Evolutionary conservation across 192 early-diverging fungal species (phyloP).

Genomic region (Backusella circina): DNA sequence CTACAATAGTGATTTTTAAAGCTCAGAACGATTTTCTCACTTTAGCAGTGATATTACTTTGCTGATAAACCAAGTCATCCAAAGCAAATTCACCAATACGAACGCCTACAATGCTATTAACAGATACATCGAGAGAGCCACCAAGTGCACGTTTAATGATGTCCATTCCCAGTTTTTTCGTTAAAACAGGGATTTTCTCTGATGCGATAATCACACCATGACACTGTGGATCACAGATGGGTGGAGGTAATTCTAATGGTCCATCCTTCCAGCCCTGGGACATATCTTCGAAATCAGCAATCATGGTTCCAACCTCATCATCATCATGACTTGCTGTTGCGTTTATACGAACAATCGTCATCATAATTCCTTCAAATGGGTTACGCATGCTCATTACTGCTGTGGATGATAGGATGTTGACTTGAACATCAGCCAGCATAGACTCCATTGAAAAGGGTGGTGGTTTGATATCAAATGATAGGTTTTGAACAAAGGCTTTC

Average conservation of each 20-base stretch:
- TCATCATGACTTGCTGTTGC: constrained; percentile 22
- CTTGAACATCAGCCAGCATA: constrained; percentile 20
- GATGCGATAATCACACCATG: constrained; percentile 5
- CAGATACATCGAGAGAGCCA: constrained; percentile 40
- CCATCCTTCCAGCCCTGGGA: constrained; percentile 23
- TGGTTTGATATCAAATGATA: constrained; percentile 14
- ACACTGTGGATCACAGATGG: background rate
- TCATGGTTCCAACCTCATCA: constrained; percentile 18
- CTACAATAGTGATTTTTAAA: background rate
- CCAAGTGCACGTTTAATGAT: constrained; percentile 43
- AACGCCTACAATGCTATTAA: constrained; percentile 39
- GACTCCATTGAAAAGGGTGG: constrained; percentile 14
- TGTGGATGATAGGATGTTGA: constrained; percentile 34
- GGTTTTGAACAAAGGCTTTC: constrained; percentile 8
- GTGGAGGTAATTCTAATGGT: constrained; percentile 23
- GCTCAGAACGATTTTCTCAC: constrained; percentile 41
- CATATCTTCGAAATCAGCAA: constrained; percentile 25
- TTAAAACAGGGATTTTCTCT: constrained; percentile 26
- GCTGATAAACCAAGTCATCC: constrained; percentile 37
- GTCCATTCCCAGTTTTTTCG: constrained; percentile 37
- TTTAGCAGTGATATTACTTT: constrained; percentile 37
- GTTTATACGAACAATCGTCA: constrained; percentile 21
- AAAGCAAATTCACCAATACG: constrained; percentile 36
- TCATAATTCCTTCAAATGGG: constrained; percentile 21
- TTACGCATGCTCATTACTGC: constrained; percentile 24